Evolutionary conservation across 495 filamentous ascomycete species (phyloP).

Genomic region (Penicillium macrosclerotiorum): DNA sequence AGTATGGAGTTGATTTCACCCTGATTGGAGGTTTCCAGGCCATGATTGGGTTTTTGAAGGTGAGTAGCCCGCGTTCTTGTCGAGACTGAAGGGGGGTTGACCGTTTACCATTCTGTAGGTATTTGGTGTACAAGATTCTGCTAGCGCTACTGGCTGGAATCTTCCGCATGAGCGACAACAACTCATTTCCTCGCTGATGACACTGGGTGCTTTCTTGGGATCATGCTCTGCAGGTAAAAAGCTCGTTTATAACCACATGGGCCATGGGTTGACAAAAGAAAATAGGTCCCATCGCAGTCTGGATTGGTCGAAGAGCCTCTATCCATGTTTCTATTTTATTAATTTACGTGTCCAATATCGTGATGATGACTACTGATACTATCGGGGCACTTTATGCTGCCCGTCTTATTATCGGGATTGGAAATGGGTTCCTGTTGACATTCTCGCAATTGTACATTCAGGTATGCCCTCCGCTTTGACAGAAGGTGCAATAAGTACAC

Average conservation of each 20-base stretch:
- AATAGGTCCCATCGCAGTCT: constrained; percentile 45
- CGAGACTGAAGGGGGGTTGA: background rate
- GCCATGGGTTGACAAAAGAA: background rate
- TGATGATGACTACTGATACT: constrained; percentile 56
- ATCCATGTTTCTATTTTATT: constrained; percentile 50
- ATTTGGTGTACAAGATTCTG: constrained; percentile 32
- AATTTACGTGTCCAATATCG: constrained; percentile 48
- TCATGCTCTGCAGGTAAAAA: constrained; percentile 41
- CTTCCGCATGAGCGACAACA: constrained; percentile 51
- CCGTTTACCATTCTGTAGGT: constrained; percentile 11
- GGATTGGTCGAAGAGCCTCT: constrained; percentile 44
- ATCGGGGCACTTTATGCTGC: constrained; percentile 56
- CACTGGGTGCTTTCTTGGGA: constrained; percentile 57
- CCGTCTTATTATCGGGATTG: constrained; percentile 54
- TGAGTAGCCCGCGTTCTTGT: constrained; percentile 1
- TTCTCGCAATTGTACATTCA: constrained; percentile 60
- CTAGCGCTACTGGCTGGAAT: constrained; percentile 51
- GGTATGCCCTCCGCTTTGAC: constrained; percentile 18
- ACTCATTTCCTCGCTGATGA: constrained; percentile 46
- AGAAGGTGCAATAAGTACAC: background rate
- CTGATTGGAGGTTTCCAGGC: constrained; percentile 60
- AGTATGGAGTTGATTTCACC: constrained; percentile 63
- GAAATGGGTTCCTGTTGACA: constrained; percentile 58
- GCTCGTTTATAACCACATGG: background rate
- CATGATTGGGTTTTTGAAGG: constrained; percentile 59